Conservation (phyloP, 2,329 filamentous ascomycete species). For the Cryphonectria japonica region DNA sequence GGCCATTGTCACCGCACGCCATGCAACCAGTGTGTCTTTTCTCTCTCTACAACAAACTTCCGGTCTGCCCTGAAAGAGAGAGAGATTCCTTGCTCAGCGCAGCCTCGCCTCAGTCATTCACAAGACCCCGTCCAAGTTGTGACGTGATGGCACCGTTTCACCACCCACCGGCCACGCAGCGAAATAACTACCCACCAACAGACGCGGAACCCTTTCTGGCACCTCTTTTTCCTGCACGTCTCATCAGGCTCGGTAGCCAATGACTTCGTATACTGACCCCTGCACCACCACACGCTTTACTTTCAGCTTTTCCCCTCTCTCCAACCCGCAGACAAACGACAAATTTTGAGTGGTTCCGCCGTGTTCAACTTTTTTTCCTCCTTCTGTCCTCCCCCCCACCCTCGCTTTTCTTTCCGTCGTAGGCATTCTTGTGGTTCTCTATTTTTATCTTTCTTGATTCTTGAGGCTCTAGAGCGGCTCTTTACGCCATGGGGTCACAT, state of each 20-base stretch:
- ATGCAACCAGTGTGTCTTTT: no score
- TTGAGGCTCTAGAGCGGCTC: not conserved
- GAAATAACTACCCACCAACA: not conserved
- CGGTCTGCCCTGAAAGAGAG: no score
- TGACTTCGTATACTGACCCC: not conserved
- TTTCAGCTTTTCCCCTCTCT: not conserved
- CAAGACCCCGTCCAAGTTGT: not conserved
- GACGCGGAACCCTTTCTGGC: not conserved
- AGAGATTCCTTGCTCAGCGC: no score
- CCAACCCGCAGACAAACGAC: not conserved
- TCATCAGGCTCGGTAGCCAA: not conserved
- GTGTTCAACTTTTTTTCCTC: not conserved
- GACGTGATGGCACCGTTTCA: not conserved
- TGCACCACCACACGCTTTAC: not conserved
- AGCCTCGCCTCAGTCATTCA: no score
- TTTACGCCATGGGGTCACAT: not conserved
- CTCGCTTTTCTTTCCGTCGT: not conserved
- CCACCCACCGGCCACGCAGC: not conserved
- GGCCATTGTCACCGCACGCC: no score
- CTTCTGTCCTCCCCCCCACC: no score
- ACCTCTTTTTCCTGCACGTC: not conserved
- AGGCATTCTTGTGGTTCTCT: not conserved
- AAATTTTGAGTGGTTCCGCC: no score
- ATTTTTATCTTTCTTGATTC: not conserved
- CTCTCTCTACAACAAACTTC: no score